These are phyloP conservation scores for Podaxis rugospora DNA, from an alignment of 768 basidiomycete species.

Conservation along the genomic window DNA sequence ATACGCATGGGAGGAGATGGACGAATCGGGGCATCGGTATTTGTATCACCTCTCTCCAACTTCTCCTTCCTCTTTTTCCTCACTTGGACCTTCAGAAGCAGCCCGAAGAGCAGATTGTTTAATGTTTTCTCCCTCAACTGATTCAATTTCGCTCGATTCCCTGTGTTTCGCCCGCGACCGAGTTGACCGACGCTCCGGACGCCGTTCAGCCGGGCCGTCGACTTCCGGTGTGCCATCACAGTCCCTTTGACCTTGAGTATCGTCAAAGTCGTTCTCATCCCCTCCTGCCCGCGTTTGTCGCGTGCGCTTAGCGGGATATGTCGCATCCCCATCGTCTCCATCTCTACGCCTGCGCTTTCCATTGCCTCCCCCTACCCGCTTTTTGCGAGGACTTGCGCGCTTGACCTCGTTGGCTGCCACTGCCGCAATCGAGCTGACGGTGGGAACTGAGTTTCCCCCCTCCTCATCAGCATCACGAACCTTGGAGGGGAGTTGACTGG, in stretches of 20 bases:
- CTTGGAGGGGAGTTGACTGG: constrained; percentile 45
- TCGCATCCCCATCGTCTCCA: constrained; percentile 55
- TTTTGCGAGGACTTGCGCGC: constrained; percentile 49
- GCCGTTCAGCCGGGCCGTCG: constrained; percentile 4
- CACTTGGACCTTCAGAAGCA: background rate
- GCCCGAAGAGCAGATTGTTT: background rate
- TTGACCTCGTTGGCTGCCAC: constrained; percentile 29
- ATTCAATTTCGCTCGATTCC: constrained; percentile 5
- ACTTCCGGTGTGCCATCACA: constrained; percentile 4
- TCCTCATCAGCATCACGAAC: constrained; percentile 44
- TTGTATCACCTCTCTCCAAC: background rate
- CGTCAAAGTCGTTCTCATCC: constrained; percentile 5
- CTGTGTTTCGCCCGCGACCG: constrained; percentile 2
- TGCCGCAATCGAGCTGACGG: constrained; percentile 27
- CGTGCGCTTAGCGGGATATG: constrained; percentile 69
- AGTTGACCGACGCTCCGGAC: constrained; percentile 9
- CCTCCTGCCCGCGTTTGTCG: constrained; percentile 22
- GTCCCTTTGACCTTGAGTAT: background rate
- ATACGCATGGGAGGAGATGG: background rate
- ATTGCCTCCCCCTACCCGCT: constrained; percentile 36
- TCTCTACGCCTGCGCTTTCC: constrained; percentile 58
- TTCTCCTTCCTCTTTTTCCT: constrained; percentile 5
- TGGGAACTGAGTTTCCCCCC: constrained; percentile 16
- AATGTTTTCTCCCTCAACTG: constrained; percentile 1
- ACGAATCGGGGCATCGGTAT: background rate